phyloP scores from a whole-genome alignment of 129 eudicot genomes.

The Smallanthus sonchifolius region DNA sequence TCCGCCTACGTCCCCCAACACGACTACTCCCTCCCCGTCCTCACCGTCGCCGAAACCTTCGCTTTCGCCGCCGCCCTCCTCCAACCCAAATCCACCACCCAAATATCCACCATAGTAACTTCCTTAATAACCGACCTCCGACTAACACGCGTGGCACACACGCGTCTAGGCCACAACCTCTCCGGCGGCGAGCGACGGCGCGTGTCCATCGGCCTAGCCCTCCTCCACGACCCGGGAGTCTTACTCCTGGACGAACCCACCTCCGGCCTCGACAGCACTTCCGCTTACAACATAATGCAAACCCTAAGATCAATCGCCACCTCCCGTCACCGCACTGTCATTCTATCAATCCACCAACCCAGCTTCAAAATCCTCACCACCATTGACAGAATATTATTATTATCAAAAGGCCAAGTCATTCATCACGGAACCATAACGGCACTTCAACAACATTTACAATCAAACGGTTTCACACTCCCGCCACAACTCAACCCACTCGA shows the following conservation, averaged over 20 bases:
- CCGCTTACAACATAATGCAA: conserved; percentile 82
- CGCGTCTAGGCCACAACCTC: conserved; percentile 42
- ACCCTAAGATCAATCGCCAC: conserved; percentile 56
- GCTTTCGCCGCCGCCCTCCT: conserved; percentile 70
- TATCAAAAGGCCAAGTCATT: conserved; percentile 69
- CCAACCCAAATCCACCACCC: conserved; percentile 35
- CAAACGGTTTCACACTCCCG: conserved; percentile 68
- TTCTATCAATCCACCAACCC: conserved; percentile 89
- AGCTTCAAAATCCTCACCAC: conserved; percentile 83
- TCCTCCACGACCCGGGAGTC: conserved; percentile 82
- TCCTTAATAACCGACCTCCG: conserved; percentile 61
- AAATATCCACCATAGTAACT: conserved; percentile 34
- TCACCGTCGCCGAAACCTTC: conserved; percentile 84
- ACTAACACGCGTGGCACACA: conserved; percentile 53
- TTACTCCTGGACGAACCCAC: conserved; percentile 91
- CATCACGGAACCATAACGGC: conserved; percentile 77
- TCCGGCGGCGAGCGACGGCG: conserved; percentile 90
- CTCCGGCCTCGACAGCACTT: conserved; percentile 85
- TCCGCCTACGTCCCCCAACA: conserved; percentile 94
- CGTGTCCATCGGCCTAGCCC: conserved; percentile 81
- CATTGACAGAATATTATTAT: conserved; percentile 57
- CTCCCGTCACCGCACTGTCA: conserved; percentile 57
- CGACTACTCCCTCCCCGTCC: conserved; percentile 61
- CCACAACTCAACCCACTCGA: conserved; percentile 90
- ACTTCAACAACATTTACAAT: conserved; percentile 39